Base-by-base conservation (phyloP, 2,329 filamentous ascomycete genomes). In the Paraphaeosphaeria sporulosa region DNA sequence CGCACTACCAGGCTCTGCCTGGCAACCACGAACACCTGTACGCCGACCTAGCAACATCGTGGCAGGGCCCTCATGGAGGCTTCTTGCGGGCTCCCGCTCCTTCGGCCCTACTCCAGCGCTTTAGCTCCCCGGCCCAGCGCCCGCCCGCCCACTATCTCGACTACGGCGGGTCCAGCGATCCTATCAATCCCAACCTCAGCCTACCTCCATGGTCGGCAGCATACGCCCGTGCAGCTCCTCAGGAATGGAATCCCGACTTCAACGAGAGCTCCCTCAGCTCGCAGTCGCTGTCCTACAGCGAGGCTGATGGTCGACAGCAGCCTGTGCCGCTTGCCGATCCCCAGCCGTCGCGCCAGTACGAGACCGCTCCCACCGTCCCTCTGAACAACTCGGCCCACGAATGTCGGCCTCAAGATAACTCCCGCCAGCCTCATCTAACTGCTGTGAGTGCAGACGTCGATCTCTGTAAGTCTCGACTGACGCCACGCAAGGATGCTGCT, bases 1-100 rank as follows among this genome's bases (percentile, higher is more conserved):
- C 71, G 64, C 72, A 71, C 67, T 71, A 71, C 68, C 69, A 66
- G 48, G 54, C 67, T 50, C 63, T 68, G 53, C 57, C 65, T 54
- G 55, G 55, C 62, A 57, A 55, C 58, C 63, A 71, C 62, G 69
- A 72, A 40, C 66, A 71, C 51, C 58, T 71, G 55, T 69, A 68
- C 62, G 66, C 67, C 38, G 40, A 59, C 49, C 64, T 71, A 50
- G 62, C 66, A 40, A 58, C 69, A 27, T 59, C 70, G 63, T 75
- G 71, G 72, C 66, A 68, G 50, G 58, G 62, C 52, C 57, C 61
- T 59, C 62, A 61, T 40, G 60, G 69, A 56, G 62, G 67, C 58
- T 59, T 66, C 60, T 65, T 71, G 63, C 69, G 67, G 57, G 56
- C 61, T 2, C 30, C 60, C 47, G 55, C 30, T 27, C 27, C 50